phyloP scores from a whole-genome alignment of 2,329 filamentous ascomycete genomes.

The Alternaria brassicicola region DNA sequence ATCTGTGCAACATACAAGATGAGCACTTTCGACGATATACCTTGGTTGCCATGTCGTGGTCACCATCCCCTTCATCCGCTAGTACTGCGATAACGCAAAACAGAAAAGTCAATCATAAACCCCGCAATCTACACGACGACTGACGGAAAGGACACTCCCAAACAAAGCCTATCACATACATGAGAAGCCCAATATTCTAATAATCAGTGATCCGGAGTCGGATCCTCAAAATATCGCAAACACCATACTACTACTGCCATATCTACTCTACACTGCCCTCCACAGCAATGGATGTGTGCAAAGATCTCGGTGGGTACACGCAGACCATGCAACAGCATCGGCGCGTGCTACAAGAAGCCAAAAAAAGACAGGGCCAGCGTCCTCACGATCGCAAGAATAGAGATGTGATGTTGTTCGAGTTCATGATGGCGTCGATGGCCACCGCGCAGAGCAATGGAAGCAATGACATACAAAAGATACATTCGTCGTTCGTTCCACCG shows the following conservation, averaged over 20 bases:
- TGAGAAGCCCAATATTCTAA: background rate
- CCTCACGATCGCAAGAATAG: conserved; percentile 19
- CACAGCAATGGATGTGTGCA: background rate
- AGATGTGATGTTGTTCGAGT: conserved; percentile 12
- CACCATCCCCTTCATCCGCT: background rate
- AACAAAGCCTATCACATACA: background rate
- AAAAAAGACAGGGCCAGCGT: conserved; percentile 13
- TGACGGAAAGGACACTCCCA: rapidly evolving
- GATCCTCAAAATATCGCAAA: background rate
- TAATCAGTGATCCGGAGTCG: background rate
- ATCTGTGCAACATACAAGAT: no score
- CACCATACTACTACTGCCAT: background rate
- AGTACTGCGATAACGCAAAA: background rate
- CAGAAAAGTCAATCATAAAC: background rate
- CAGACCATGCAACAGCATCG: conserved; percentile 7
- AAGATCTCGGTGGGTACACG: background rate
- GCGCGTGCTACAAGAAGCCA: conserved; percentile 12
- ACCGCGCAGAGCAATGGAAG: background rate
- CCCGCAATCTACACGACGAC: background rate
- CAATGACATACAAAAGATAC: conserved; percentile 1
- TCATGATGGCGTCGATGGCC: conserved; percentile 15
- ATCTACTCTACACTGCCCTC: background rate
- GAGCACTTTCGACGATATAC: background rate
- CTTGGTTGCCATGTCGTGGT: background rate
- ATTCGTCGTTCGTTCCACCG: conserved; percentile 23